Evolutionary conservation across 148 eudicot species (phyloP), one percentile per base, ranked within the genome.

Genomic region (Diospyros lotus): DNA sequence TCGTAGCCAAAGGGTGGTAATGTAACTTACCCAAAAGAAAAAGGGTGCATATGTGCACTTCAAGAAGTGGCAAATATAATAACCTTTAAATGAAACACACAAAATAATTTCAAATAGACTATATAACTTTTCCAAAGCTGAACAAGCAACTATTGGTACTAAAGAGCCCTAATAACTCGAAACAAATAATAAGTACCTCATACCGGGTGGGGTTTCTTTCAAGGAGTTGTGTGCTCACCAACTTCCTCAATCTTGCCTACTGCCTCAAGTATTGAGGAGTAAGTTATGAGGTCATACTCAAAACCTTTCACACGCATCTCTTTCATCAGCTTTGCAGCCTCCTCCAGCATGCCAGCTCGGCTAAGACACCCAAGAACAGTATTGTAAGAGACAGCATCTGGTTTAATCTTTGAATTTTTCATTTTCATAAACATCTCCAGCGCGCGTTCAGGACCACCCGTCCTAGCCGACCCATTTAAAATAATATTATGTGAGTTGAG

Each of bases 301-400:
- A 87, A 95, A 62, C 96, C 96, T 65, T 68, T 82, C 53, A 53
- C 41, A 53, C 70, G 80, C 98, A 95, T 95, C 86, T 95, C 97
- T 78, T 85, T 88, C 92, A 95, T 95, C 65, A 95, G 75, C 76
- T 83, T 92, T 18, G 96, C 97, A 66, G 97, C 94, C 82, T 95
- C 98, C 78, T 95, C 98, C 71, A 95, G 92, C 98, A 92, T 89
- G 60, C 98, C 98, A 61, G 96, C 98, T 75, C 94, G 92, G 72
- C 98, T 95, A 15, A 89, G 85, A 81, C 97, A 90, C 38, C 98
- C 82, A 64, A 95, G 94, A 76, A 95, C 73, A 54, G 98, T 95
- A 72, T 95, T 95, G 78, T 95, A 95, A 39, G 98, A 86, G 39
- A 95, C 92, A 55, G 81, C 88, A 88, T 95, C 98, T 6, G 93